phyloP scores from a whole-genome alignment of 441 rosid species.

The Aquilaria agallochum region DNA sequence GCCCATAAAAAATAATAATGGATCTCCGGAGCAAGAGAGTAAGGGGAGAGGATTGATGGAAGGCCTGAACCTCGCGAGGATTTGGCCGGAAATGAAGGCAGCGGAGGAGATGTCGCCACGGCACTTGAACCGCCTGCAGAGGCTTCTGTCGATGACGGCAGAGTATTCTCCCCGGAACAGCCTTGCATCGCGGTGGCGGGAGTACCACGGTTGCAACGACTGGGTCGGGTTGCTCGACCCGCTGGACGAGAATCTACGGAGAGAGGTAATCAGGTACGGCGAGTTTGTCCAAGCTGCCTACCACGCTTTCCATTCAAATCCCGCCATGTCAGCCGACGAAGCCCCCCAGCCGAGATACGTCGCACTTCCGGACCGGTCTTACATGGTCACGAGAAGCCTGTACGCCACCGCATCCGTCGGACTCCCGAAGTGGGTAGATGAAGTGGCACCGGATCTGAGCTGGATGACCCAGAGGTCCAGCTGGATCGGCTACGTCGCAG shows the following conservation, averaged over 20 bases:
- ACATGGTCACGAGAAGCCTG: constrained; percentile 52
- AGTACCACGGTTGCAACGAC: constrained; percentile 52
- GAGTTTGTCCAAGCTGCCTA: constrained; percentile 70
- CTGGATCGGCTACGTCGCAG: constrained; percentile 77
- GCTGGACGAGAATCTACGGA: constrained; percentile 61
- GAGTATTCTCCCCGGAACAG: constrained; percentile 82
- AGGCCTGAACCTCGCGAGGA: constrained; percentile 48
- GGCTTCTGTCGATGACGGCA: constrained; percentile 60
- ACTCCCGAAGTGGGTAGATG: constrained; percentile 62
- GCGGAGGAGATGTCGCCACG: constrained; percentile 92
- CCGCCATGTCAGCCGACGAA: constrained; percentile 33
- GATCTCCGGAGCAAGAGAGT: constrained; percentile 20
- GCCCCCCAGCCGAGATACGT: constrained; percentile 37
- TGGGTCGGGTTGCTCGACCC: constrained; percentile 75
- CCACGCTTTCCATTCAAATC: constrained; percentile 56
- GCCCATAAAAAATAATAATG: constrained; percentile 12
- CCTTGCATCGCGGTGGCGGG: constrained; percentile 56
- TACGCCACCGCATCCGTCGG: constrained; percentile 67
- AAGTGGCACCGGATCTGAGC: constrained; percentile 64
- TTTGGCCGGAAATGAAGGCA: constrained; percentile 77
- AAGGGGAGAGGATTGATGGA: constrained; percentile 35
- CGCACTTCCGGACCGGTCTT: constrained; percentile 46
- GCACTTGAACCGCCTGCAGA: constrained; percentile 54
- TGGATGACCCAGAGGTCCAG: constrained; percentile 78
- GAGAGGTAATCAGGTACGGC: constrained; percentile 66